These are phyloP conservation scores for Ustilago hordei DNA, from an alignment of 1,284 basidiomycete species.

Conservation along the genomic window DNA sequence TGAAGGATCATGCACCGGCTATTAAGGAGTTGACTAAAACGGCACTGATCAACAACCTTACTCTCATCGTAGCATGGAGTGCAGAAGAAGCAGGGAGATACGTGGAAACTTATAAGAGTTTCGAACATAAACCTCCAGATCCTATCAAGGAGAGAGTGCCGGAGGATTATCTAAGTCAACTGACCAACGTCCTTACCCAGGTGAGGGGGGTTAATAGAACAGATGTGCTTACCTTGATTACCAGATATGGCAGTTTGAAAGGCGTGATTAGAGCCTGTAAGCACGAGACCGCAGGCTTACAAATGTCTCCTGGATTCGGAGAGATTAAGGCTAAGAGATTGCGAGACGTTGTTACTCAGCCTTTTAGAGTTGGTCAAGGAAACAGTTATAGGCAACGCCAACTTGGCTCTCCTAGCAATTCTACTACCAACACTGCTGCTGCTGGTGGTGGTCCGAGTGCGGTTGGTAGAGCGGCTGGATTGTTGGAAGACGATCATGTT, in stretches of 20 bases:
- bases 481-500: background rate
- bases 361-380: conserved; percentile 73
- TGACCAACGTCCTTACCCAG: conserved; percentile 87
- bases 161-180: conserved; percentile 84
- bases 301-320: conserved; percentile 90
- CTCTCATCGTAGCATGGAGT: conserved; percentile 90
- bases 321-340: conserved; percentile 86
- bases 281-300: conserved; percentile 73
- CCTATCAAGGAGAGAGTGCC: conserved; percentile 92
- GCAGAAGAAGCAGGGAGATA: conserved; percentile 90
- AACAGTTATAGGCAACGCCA: conserved; percentile 81
- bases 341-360: conserved; percentile 72
- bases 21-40: conserved; percentile 91
- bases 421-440: background rate
- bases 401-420: too few species aligned
- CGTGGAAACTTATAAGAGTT: conserved; percentile 89
- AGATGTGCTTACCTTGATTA: conserved; percentile 89
- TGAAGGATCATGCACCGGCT: conserved; percentile 87
- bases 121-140: conserved; percentile 92
- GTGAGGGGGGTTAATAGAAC: conserved; percentile 97
- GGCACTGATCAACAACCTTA: conserved; percentile 85
- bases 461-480: background rate
- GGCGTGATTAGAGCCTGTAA: conserved; percentile 13
- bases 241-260: conserved; percentile 28
- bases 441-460: background rate